Conservation (phyloP, 73 alveolate species). For the Tetrahymena thermophila region DNA sequence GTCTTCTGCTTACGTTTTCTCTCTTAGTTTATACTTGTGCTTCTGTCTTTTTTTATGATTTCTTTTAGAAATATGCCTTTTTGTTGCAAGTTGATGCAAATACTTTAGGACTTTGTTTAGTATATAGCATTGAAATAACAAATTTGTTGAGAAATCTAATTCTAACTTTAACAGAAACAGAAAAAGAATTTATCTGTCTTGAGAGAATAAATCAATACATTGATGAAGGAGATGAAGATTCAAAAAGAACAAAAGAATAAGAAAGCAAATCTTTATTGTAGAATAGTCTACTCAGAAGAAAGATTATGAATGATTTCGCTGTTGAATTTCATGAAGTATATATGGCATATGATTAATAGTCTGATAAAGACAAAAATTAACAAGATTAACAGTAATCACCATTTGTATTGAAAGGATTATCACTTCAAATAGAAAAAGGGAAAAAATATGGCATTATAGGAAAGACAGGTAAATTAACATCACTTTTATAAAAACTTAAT, state of each 20-base stretch:
- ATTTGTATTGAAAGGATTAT: slow-evolving; percentile 7
- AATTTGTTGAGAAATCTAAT: slow-evolving; percentile 20
- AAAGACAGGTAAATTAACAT: slow-evolving; percentile 65
- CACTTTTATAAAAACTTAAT: not conserved
- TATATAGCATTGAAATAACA: slow-evolving; percentile 24
- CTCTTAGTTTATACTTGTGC: not conserved
- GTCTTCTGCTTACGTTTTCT: slow-evolving; percentile 12
- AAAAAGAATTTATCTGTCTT: slow-evolving; percentile 20
- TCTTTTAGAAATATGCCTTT: not conserved
- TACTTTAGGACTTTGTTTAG: slow-evolving; percentile 29
- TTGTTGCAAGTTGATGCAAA: slow-evolving; percentile 4
- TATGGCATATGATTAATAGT: slow-evolving; percentile 20
- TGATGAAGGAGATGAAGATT: slow-evolving; percentile 11
- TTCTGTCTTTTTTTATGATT: slow-evolving; percentile 4
- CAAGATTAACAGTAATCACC: not conserved
- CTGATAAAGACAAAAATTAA: not conserved
- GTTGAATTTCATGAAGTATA: slow-evolving; percentile 33
- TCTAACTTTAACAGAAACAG: slow-evolving; percentile 29
- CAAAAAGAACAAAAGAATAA: not conserved
- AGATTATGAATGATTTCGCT: slow-evolving; percentile 4
- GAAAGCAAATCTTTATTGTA: not conserved
- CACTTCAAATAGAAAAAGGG: slow-evolving; percentile 27
- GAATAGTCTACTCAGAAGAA: not conserved
- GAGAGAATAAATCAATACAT: slow-evolving; percentile 34
- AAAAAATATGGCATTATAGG: slow-evolving; percentile 76